Evolutionary conservation across 805 yeast species (phyloP), one percentile per base, ranked within the genome.

Genomic region (Candida krabiensis): DNA sequence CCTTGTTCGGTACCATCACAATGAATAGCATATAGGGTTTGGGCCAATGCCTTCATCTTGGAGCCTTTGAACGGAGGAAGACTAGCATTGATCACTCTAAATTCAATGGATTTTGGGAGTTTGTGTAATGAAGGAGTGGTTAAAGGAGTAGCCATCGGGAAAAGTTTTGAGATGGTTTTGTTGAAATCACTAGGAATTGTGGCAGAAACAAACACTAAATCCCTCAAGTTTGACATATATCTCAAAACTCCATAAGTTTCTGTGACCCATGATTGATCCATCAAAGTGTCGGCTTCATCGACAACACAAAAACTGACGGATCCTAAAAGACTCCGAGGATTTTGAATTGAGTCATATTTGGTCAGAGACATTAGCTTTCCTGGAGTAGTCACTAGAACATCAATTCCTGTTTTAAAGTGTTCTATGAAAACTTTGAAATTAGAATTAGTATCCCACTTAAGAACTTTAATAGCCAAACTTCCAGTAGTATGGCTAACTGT

Each of bases 251-350:
- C 60, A 44, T 77, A 72, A 2, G 96, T 86, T 33, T 78, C 80
- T 18, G 72, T 71, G 9, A 80, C 60, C 73, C 89, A 90, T 0
- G 93, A 82, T 36, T 78, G 75, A 56, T 90, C 96, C 79, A 90
- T 73, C 39, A 91, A 65, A 0, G 96, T 85, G 62, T 91, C 99
- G 0, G 99, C 98, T 61, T 91, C 99, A 58, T 91, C 99, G 11
- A 86, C 75, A 2, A 86, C 91, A 30, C 84, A 69, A 53, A 73
- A 83, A 19, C 71, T 69, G 4, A 83, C 78, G 11, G 66, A 58
- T 31, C 60, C 60, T 43, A 77, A 65, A 17, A 64, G 52, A 25
- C 70, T 59, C 44, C 62, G 67, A 4, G 64, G 58, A 36, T 54
- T 49, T 6, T 52, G 50, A 19, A 63, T 48, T 3, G 63, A 58